Base-by-base conservation (phyloP, 1,284 basidiomycete species). In the Ustilago hordei region DNA sequence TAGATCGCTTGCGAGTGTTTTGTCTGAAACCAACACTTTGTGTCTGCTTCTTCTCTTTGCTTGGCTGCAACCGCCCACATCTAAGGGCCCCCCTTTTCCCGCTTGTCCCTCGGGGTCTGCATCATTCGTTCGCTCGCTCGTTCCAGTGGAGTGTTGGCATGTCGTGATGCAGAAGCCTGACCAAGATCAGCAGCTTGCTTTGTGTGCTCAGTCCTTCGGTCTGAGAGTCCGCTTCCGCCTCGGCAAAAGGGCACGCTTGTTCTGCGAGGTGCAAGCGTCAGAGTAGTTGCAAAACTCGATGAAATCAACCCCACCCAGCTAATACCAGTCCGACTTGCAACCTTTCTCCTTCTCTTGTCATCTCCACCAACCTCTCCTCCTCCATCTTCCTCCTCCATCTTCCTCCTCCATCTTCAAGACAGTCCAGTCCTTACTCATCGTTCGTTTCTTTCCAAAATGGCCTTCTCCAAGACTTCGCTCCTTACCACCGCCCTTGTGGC, bases 391-490 rank as follows among this genome's bases (percentile, higher is more conserved):
- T 19, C 19, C 19, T 19, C 19, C 19, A 19, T 19, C 19, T 19
- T 60, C 54, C 31, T 19, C 11, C 56, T 52, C 15, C 52, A 31
- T 61, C 45, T 36, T 50, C 23, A 59, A 43, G 13, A 50, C 32
- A 23, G 17, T 31, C n/a, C 55, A 39, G 17, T 56, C 55, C 31
- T 54, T 55, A 50, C 58, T 52, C 43, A 28, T 66, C 23, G 36
- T 45, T 60, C 39, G 1, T 28, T 28, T 48, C 55, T n/a, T 15
- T 9, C 48, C 55, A 72, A 48, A 9, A 77, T 77, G 75, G 47
- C 58, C 36, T 77, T 77, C 67, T 57, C 64, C 67, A 73, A 73
- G 55, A 47, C 64, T n/a, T 60, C 64, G 19, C 70, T 77, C 58
- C 61, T 76, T 41, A 58, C 69, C 47, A 56, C 69, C 48, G 66